Base-by-base conservation (phyloP, 768 basidiomycete genomes). In the Ramaria rubella region DNA sequence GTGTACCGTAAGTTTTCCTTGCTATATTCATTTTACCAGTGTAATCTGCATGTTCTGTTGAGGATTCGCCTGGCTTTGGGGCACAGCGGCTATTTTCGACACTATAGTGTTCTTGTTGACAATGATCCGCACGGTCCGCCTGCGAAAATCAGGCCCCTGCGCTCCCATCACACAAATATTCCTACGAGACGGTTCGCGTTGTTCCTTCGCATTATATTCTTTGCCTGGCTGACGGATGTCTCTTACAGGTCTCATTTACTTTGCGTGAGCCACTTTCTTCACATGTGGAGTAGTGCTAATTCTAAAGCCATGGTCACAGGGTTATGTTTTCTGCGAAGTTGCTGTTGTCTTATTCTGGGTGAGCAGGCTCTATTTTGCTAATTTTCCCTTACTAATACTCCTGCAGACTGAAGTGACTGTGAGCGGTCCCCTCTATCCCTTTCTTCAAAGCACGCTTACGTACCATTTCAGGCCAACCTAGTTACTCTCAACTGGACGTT, bases 21-120 rank as follows among this genome's bases (percentile, higher is more conserved):
- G n/a, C n/a, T n/a, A n/a, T n/a, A n/a, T n/a, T n/a, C n/a, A n/a
- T n/a, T n/a, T n/a, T n/a, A n/a, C n/a, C n/a, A n/a, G n/a, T n/a
- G n/a, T n/a, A n/a, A n/a, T n/a, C n/a, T n/a, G n/a, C n/a, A n/a
- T n/a, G n/a, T n/a, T n/a, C n/a, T n/a, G n/a, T n/a, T n/a, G n/a
- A 46, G 49, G 49, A 11, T 51, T 51, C 34, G 49, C 49, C 6
- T 51, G 49, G 49, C 49, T 51, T 1, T 51, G 49, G 49, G 49
- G 5, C 3, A 4, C 4, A 14, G 8, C 26, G 6, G 49, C 31
- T 4, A 2, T 51, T 17, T 51, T 51, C 29, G 49, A 51, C 33
- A 33, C 30, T 15, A 2, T 51, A 14, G 30, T 51, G 6, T 51
- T 51, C 24, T 5, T 29, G n/a, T 19, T 51, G 27, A 51, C 49